Base-by-base conservation (phyloP, 1,284 basidiomycete species). In the Abortiporus biennis region DNA sequence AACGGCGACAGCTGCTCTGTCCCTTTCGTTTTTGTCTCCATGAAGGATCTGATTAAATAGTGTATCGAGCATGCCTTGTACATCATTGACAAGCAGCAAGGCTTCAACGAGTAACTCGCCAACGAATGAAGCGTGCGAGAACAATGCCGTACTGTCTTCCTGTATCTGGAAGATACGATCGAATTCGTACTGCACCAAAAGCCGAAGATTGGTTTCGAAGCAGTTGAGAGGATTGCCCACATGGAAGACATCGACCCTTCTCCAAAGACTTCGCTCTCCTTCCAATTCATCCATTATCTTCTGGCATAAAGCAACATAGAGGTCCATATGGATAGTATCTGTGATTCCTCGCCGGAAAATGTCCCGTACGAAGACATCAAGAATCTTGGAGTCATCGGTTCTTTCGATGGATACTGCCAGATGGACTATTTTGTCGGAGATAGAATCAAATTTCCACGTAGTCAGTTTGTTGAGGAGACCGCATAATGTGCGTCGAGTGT, bases 401-500 rank as follows among this genome's bases (percentile, higher is more conserved):
- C 47, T 43, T 43, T 57, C 56, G 24, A 53, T 42, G 11, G 38
- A 32, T 20, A 49, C 43, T 6, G 53, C 50, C 22, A 48, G 35
- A 16, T 44, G 43, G 6, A 50, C 47, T 27, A 60, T 46, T 12
- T 40, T 36, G 20, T 43, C 33, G 13, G 54, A 46, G 16, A 56
- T 42, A 15, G 40, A 16, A 30, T 56, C 49, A 39, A 57, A 48
- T 24, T 54, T 58, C 3, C 36, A 21, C 1, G 35, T 30, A 3
- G 54, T 51, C 11, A 61, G 40, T 44, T 53, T 57, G 54, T 61
- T 61, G 8, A 61, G 47, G 3, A 58, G 41, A 13, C 58, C 54
- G 27, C 56, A 57, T 2, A 56, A 36, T 27, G 39, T 44, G 13
- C 48, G 43, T 8, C 46, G 45, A 19, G 51, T 37, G 12, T 23